phyloP scores from a whole-genome alignment of 805 yeast genomes.

The Kodamaea kaohsiungensis region DNA sequence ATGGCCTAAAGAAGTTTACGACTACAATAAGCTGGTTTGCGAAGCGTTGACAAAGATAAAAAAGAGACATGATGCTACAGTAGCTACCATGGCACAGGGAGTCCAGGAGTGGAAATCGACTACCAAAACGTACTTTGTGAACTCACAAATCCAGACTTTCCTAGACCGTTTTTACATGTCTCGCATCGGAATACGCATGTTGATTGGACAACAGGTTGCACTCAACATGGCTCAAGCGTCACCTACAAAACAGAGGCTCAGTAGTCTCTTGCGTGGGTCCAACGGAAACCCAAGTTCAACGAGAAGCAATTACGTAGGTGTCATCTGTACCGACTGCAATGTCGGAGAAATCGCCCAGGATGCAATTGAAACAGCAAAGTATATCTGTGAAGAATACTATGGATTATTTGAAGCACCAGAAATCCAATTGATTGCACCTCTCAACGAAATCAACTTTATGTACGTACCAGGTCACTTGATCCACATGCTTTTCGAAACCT shows the following conservation, averaged over 20 bases:
- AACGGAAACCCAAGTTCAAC: conserved; percentile 7
- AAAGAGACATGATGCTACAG: conserved; percentile 88
- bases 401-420: conserved; percentile 85
- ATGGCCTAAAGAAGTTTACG: conserved; percentile 75
- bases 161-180: conserved; percentile 87
- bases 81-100: conserved; percentile 88
- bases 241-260: conserved; percentile 39
- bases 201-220: conserved; percentile 92
- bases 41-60: conserved; percentile 71
- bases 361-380: conserved; percentile 87
- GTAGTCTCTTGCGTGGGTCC: conserved; percentile 36
- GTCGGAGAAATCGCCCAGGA: conserved; percentile 81
- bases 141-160: conserved; percentile 75
- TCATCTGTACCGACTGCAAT: conserved; percentile 82
- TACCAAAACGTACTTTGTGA: conserved; percentile 51
- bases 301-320: conserved; percentile 74
- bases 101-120: conserved; percentile 83
- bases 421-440: conserved; percentile 74
- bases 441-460: conserved; percentile 73
- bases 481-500: conserved; percentile 86
- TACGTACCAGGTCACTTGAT: conserved; percentile 91
- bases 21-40: conserved; percentile 67
- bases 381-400: conserved; percentile 88
- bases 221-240: conserved; percentile 63
- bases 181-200: conserved; percentile 89